phyloP scores from a whole-genome alignment of 352 stramenopile genomes.

The Phytopythium vexans region DNA sequence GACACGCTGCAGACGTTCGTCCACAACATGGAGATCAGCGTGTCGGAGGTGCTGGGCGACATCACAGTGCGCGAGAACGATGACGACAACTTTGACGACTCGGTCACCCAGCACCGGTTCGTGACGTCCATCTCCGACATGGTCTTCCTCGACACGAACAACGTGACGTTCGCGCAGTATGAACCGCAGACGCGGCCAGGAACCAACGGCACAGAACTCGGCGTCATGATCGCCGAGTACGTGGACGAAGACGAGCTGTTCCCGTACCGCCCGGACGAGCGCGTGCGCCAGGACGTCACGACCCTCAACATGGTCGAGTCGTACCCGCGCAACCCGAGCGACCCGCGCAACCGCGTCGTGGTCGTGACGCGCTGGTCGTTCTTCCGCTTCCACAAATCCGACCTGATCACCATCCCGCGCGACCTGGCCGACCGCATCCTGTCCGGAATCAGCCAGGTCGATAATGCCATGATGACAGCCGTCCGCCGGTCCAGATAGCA shows the following conservation, averaged over 20 bases:
- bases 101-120: constrained; percentile 33
- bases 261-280: constrained; percentile 28
- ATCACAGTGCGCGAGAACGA: constrained; percentile 52
- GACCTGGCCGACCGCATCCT: neutral
- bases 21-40: constrained; percentile 45
- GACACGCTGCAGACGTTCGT: constrained; percentile 37
- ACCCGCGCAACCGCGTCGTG: neutral
- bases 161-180: constrained; percentile 35
- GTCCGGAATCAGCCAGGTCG: neutral
- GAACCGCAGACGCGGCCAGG: constrained; percentile 3
- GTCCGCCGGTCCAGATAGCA: neutral
- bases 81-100: constrained; percentile 24
- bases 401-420: neutral
- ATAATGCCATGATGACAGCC: neutral
- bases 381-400: constrained; percentile 1
- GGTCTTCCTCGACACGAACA: constrained; percentile 40
- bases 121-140: constrained; percentile 23
- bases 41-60: constrained; percentile 36
- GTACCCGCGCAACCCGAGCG: constrained; percentile 3
- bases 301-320: constrained; percentile 19
- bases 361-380: constrained; percentile 5
- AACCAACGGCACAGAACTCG: constrained; percentile 17
- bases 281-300: constrained; percentile 34
- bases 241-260: constrained; percentile 42
- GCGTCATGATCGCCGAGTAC: constrained; percentile 27